phyloP scores from a whole-genome alignment of 1,284 basidiomycete species.

The Agaricales sp. region DNA sequence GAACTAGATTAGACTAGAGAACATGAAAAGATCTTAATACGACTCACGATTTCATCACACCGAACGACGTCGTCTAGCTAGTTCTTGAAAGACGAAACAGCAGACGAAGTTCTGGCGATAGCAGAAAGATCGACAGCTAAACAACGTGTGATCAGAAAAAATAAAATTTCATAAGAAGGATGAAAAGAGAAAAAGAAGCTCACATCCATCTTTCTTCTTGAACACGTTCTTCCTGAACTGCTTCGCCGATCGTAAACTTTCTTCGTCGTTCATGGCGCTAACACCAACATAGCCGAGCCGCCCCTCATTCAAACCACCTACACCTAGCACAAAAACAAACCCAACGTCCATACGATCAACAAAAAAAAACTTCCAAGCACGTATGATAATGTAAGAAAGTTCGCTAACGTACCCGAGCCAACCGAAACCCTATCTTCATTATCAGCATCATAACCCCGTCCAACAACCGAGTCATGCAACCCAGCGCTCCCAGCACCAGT shows the following conservation, averaged over 20 bases:
- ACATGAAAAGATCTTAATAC: not conserved
- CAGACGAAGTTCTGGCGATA: conserved; percentile 75
- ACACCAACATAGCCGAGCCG: no score
- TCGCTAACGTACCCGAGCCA: no score
- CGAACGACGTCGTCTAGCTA: not conserved
- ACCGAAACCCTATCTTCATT: no score
- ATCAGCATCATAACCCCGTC: no score
- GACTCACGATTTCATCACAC: not conserved
- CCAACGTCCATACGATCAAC: not conserved
- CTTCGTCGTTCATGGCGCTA: not conserved
- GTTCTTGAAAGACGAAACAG: conserved; percentile 46
- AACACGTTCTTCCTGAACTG: conserved; percentile 60
- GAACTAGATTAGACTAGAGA: not conserved
- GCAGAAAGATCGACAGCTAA: conserved; percentile 58
- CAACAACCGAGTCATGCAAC: no score
- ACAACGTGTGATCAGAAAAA: conserved; percentile 1
- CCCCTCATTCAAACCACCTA: no score
- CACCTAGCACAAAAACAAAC: no score
- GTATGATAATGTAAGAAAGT: not conserved
- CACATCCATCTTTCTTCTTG: conserved; percentile 39
- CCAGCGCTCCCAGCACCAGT: no score
- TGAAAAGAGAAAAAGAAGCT: conserved; percentile 11
- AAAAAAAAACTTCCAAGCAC: not conserved
- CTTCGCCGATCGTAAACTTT: conserved; percentile 24
- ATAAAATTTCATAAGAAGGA: conserved; percentile 5